phyloP scores from a whole-genome alignment of 768 basidiomycete species.

The Dioszegia hungarica region DNA sequence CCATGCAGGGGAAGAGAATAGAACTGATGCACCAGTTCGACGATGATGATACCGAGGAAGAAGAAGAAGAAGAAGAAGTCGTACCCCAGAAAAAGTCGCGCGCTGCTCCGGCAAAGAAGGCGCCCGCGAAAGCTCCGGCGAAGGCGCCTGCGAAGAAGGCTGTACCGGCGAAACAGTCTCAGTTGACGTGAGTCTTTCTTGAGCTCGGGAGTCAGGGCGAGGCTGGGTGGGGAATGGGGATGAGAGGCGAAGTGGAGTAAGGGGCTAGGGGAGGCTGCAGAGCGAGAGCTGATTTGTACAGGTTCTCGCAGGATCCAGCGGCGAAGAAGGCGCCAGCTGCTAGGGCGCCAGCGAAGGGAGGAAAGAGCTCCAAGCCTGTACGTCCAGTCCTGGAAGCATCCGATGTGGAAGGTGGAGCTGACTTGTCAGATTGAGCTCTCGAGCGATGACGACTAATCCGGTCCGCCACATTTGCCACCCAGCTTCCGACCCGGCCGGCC shows the following conservation, averaged over 20 bases:
- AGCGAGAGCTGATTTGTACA: background rate
- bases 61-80: constrained; percentile 39
- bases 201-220: no score
- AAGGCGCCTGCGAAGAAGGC: constrained; percentile 54
- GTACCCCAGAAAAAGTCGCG: constrained; percentile 24
- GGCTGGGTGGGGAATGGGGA: no score
- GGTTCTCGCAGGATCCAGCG: no score
- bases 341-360: no score
- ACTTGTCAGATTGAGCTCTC: constrained; percentile 21
- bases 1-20: background rate
- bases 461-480: no score
- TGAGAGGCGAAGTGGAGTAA: no score
- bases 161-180: constrained; percentile 52
- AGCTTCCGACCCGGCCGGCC: no score
- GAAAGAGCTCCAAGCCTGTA: constrained; percentile 21
- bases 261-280: background rate
- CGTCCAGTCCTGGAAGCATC: background rate
- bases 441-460: no score
- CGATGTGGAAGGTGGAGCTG: background rate
- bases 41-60: constrained; percentile 40
- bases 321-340: no score
- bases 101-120: constrained; percentile 9
- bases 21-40: constrained; percentile 6
- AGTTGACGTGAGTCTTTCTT: constrained; percentile 7
- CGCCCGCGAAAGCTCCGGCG: constrained; percentile 12